phyloP scores from a whole-genome alignment of 306 rosid genomes.

The Senna siamea region DNA sequence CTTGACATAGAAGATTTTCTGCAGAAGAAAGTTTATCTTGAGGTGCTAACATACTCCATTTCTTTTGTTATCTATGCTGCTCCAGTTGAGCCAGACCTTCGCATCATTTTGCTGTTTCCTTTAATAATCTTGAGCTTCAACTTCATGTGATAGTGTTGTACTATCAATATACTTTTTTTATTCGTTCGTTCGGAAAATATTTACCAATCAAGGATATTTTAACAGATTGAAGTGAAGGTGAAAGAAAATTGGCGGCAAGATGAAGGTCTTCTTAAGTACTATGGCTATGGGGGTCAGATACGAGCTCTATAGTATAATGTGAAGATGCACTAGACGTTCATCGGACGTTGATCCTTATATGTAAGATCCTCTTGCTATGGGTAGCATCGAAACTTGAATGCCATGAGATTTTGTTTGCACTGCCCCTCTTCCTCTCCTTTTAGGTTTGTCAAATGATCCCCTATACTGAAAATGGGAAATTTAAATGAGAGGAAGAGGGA shows the following conservation, averaged over 20 bases:
- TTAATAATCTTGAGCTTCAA: constrained; percentile 21
- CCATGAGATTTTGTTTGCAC: constrained; percentile 27
- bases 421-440: constrained; percentile 23
- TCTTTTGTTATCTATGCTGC: neutral
- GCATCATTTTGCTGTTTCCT: constrained; percentile 14
- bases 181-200: constrained; percentile 24
- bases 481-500: neutral
- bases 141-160: constrained; percentile 20
- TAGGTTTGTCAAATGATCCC: constrained; percentile 34
- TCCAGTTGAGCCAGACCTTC: constrained; percentile 9
- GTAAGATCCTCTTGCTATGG: constrained; percentile 35
- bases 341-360: constrained; percentile 12
- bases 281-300: constrained; percentile 88
- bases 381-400: neutral
- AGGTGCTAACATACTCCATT: constrained; percentile 52
- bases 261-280: constrained; percentile 76
- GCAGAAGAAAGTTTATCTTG: constrained; percentile 91
- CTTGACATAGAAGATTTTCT: constrained; percentile 87
- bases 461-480: neutral
- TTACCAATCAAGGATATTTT: constrained; percentile 38
- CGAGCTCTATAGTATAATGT: constrained; percentile 56
- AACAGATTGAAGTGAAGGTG: constrained; percentile 91
- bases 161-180: neutral
- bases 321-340: constrained; percentile 13
- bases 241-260: constrained; percentile 96